Conservation (phyloP, 129 eudicot genomes). For the Daucus carota region DH1_v3.0 NC_030385.2:1046501-1047000, state of each 20-base stretch:
- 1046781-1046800: background rate
- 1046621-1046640: conserved; percentile 1
- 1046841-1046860: background rate
- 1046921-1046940: background rate
- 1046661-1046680: conserved; percentile 2
- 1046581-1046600: conserved; percentile 10
- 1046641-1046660: conserved; percentile 5
- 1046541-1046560: background rate
- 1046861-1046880: background rate
- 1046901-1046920: background rate
- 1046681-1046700: background rate
- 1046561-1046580: conserved; percentile 9
- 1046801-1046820: background rate
- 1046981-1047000: conserved; percentile 3
- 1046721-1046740: background rate
- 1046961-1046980: conserved; percentile 9
- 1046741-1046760: background rate
- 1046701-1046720: background rate
- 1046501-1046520: background rate
- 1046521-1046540: background rate
- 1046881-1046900: background rate
- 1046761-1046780: background rate
- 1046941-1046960: background rate
- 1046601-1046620: conserved; percentile 11
- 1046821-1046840: background rate